Evolutionary conservation across 2,329 filamentous ascomycete species (phyloP).

Genomic region (Ploettnerulaceae sp.): DNA sequence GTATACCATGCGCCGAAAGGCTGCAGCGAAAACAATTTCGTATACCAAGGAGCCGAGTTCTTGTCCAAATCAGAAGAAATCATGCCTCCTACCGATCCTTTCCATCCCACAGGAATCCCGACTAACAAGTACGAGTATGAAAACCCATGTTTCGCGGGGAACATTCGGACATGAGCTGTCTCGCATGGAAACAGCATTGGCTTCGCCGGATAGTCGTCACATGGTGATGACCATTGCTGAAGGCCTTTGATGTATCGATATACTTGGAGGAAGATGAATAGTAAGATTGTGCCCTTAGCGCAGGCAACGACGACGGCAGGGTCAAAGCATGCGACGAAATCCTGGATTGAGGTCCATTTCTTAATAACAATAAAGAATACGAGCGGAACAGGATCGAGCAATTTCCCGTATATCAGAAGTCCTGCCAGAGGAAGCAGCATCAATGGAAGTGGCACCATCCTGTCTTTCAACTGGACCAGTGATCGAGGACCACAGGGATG

Average conservation of each 20-base stretch:
- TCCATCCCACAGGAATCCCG: conserved; percentile 61
- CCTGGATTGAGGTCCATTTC: conserved; percentile 10
- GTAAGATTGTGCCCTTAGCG: neutral
- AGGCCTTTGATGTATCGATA: conserved; percentile 22
- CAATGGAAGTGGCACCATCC: too few relatives aligned
- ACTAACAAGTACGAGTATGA: conserved; percentile 66
- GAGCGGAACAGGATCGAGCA: conserved; percentile 8
- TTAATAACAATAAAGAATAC: conserved; percentile 6
- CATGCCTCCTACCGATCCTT: conserved; percentile 50
- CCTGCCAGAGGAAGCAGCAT: conserved; percentile 1
- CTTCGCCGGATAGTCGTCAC: conserved; percentile 17
- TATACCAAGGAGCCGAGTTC: conserved; percentile 27
- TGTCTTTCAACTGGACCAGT: too few relatives aligned
- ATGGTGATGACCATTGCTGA: conserved; percentile 3
- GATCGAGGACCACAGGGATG: too few relatives aligned
- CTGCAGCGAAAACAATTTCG: conserved; percentile 30
- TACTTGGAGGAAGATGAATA: conserved; percentile 20
- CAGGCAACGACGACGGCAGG: conserved; percentile 11
- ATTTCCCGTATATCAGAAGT: neutral
- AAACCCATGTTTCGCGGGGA: conserved; percentile 64
- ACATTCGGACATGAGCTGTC: conserved; percentile 61
- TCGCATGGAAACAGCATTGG: conserved; percentile 59
- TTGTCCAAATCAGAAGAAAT: conserved; percentile 43
- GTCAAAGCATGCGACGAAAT: conserved; percentile 12
- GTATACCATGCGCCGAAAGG: conserved; percentile 44